Evolutionary conservation across 371 early-diverging fungal genomes (phyloP), one percentile per base, ranked within the genome.

Genomic region (Umbelopsis sp.): DNA sequence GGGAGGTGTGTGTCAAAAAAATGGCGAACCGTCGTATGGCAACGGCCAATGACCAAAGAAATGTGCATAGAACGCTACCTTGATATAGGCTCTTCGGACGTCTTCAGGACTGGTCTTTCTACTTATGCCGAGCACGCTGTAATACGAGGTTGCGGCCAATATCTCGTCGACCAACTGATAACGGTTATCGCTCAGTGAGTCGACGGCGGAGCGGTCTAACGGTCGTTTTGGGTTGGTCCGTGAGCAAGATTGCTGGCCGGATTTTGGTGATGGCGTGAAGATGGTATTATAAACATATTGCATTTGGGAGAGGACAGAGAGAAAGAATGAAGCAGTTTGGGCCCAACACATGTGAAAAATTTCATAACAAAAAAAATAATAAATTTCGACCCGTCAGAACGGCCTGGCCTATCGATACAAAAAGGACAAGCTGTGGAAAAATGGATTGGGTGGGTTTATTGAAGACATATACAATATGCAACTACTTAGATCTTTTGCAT

Each of bases 401-500:
- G 41, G 7, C 41, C 41, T 41, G 41, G 12, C 41, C 7, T 41
- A 41, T 41, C 12, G 12, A 41, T 52, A 16, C 9, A 52, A 14
- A 22, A 14, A 9, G 10, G 1, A 52, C 7, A 3, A 41, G 6
- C 10, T 64, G 22, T 25, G 24, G 22, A 64, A 64, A 64, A 29
- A 22, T 12, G 22, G 12, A 50, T 65, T 65, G 16, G n/a, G 35
- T 41, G 35, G 29, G n/a, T 65, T 44, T 65, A 25, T 35, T 65
- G 45, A 32, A 35, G 44, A 35, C 57, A 57, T 35, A 65, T 20
- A 46, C 46, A 37, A 57, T 57, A 57, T 57, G 35, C 51, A 68
- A 63, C 67, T 63, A 48, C 48, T 94, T 95, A 96, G 85, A 96
- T 87, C 92, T 96, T 96, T 85, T 92, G 91, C 92, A 96, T 94